Evolutionary conservation across 2,329 filamentous ascomycete species (phyloP).

Genomic region (Lomentospora prolificans): DNA sequence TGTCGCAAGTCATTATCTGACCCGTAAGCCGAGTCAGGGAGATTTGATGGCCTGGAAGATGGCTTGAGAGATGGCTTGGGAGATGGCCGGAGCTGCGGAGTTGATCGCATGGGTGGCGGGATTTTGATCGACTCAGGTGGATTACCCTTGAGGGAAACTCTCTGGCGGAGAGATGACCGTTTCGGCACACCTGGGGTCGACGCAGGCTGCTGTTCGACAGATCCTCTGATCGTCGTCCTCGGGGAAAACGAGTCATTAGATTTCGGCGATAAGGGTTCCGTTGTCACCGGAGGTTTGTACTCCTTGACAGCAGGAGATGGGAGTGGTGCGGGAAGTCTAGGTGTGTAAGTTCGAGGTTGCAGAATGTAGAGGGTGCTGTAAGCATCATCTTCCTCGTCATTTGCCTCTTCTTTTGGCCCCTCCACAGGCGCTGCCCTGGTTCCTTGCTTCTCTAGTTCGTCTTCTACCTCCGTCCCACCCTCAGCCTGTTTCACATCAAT

Average conservation of each 20-base stretch:
- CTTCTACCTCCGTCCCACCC: no score
- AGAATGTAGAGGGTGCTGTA: slow-evolving; percentile 40
- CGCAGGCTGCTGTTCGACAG: slow-evolving; percentile 13
- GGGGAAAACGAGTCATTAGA: not conserved
- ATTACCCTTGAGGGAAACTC: slow-evolving; percentile 42
- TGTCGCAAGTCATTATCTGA: slow-evolving; percentile 34
- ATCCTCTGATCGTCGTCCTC: not conserved
- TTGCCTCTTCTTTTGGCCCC: not conserved
- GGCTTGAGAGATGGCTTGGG: not conserved
- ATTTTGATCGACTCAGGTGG: slow-evolving; percentile 45
- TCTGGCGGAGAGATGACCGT: slow-evolving; percentile 40
- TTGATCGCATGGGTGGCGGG: slow-evolving; percentile 29
- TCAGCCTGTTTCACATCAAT: no score
- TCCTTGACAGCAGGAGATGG: slow-evolving; percentile 34
- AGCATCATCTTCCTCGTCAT: slow-evolving; percentile 10
- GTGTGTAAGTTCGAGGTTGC: slow-evolving; percentile 49
- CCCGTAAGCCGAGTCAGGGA: slow-evolving; percentile 37
- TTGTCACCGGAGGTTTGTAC: slow-evolving; percentile 9
- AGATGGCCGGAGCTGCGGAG: slow-evolving; percentile 19
- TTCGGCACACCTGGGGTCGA: slow-evolving; percentile 21
- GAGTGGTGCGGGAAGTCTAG: slow-evolving; percentile 35
- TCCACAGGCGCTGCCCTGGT: not conserved
- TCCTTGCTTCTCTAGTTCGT: not conserved
- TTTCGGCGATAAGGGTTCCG: slow-evolving; percentile 5
- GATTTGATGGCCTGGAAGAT: slow-evolving; percentile 18